Evolutionary conservation across 2,329 filamentous ascomycete genomes (phyloP).

Genomic region (Gremmenia infestans): DNA sequence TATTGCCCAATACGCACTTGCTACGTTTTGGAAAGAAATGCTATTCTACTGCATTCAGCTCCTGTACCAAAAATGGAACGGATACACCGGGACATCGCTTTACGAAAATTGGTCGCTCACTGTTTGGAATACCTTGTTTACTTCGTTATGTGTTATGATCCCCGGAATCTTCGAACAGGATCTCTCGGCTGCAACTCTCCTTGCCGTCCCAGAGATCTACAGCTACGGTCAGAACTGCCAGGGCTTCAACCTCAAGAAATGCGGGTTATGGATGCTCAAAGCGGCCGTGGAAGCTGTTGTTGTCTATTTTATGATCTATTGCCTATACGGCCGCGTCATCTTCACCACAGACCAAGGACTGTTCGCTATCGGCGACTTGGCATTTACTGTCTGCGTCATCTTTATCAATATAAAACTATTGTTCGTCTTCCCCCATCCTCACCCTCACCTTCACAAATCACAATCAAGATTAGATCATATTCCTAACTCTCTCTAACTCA

Average conservation of each 20-base stretch:
- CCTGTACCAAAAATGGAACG: constrained; percentile 73
- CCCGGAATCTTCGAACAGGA: constrained; percentile 90
- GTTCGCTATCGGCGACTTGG: constrained; percentile 67
- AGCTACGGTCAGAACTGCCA: constrained; percentile 69
- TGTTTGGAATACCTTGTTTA: constrained; percentile 91
- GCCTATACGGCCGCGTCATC: constrained; percentile 53
- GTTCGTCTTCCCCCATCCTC: constrained; percentile 39
- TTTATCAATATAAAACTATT: constrained; percentile 72
- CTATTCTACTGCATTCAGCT: constrained; percentile 81
- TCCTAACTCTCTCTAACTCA: constrained; percentile 8
- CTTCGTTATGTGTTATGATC: constrained; percentile 78
- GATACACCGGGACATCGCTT: constrained; percentile 82
- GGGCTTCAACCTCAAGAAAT: constrained; percentile 74
- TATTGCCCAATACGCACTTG: constrained; percentile 80
- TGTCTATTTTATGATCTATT: constrained; percentile 67
- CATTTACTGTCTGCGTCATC: constrained; percentile 64
- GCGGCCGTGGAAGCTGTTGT: constrained; percentile 67
- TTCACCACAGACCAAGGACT: constrained; percentile 61
- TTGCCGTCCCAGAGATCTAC: constrained; percentile 87
- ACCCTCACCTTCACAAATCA: constrained; percentile 49
- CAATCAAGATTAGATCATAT: too few species aligned
- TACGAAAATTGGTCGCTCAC: constrained; percentile 82
- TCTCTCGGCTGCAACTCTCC: constrained; percentile 69
- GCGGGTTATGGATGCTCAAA: constrained; percentile 73
- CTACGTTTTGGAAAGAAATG: constrained; percentile 83